Conservation (phyloP, 2,329 filamentous ascomycete genomes). For the Clarireedia paspali region DNA sequence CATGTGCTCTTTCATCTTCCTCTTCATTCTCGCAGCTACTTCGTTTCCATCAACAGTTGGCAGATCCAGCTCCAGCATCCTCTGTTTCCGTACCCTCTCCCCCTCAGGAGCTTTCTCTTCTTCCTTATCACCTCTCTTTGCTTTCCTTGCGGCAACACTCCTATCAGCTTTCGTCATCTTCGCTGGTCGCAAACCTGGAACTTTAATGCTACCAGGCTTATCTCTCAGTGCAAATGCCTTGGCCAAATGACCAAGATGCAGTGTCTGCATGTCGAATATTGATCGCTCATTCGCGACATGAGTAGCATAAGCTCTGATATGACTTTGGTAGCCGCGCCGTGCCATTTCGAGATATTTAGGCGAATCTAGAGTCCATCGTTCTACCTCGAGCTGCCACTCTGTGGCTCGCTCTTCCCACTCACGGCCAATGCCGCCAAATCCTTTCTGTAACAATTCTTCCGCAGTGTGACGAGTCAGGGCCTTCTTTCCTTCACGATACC, state of each 20-base stretch:
- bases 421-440: conserved; percentile 44
- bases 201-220: conserved; percentile 73
- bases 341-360: conserved; percentile 70
- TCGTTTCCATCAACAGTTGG: conserved; percentile 44
- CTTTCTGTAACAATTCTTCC: conserved; percentile 60
- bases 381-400: conserved; percentile 57
- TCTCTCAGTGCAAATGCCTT: conserved; percentile 91
- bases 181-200: conserved; percentile 36
- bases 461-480: conserved; percentile 55
- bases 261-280: conserved; percentile 84
- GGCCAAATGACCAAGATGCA: conserved; percentile 87
- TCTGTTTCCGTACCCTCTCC: conserved; percentile 30
- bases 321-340: conserved; percentile 79
- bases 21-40: conserved; percentile 56
- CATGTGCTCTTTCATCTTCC: conserved; percentile 51
- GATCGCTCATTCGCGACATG: conserved; percentile 77
- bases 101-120: conserved; percentile 29
- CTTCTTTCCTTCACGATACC: conserved; percentile 45
- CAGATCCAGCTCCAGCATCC: conserved; percentile 31
- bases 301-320: conserved; percentile 90
- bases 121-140: conserved; percentile 30
- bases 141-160: conserved; percentile 31
- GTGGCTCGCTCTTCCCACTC: conserved; percentile 61
- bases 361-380: conserved; percentile 57
- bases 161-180: conserved; percentile 34